Base-by-base conservation (phyloP, 2,329 filamentous ascomycete species). In the Penicillium fuscoglaucum region DNA sequence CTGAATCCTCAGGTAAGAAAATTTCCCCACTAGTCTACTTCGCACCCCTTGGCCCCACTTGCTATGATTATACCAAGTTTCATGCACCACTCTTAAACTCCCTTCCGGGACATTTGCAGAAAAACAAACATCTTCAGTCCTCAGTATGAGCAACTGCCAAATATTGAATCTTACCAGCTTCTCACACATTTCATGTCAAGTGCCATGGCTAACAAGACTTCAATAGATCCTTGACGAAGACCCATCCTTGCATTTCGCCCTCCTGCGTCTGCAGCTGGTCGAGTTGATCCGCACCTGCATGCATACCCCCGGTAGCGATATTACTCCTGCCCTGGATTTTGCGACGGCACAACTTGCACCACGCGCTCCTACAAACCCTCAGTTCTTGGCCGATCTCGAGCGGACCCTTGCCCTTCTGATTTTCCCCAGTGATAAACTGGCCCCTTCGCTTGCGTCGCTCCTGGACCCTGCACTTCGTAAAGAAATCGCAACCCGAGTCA, bases 41-140 rank as follows among this genome's bases (percentile, higher is more conserved):
- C 43, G 59, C 49, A 47, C 43, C 54, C 33, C 58, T 48, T 39
- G 21, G 26, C 35, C 35, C 54, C 51, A 61, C 59, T 80, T 85
- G 83, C 84, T 78, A 93, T 95, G 95, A 99, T 99, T 96, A 96
- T 82, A 90, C 83, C 84, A 83, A 67, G 89, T 83, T 93, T 96
- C 93, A 99, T 99, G 95, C 95, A 99, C 95, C 95, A 99, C 95
- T 92, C 95, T 91, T 95, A 98, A 68, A 65, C 86, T 83, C 83
- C 84, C 86, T 87, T 85, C 82, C 82, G 86, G 87, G 87, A 85
- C 31, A 57, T 79, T 86, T 95, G 95, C 96, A 96, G 93, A 98
- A 81, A 86, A 84, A 80, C 80, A 82, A 79, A 78, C 79, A 80
- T 85, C 87, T 90, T 90, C 87, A 90, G 86, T 90, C 86, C 85